Percentiles rank a stretch among this genome's conserved stretches.
phyloP scores from a whole-genome alignment of 306 rosid species.

The Castanospermum australe region DNA sequence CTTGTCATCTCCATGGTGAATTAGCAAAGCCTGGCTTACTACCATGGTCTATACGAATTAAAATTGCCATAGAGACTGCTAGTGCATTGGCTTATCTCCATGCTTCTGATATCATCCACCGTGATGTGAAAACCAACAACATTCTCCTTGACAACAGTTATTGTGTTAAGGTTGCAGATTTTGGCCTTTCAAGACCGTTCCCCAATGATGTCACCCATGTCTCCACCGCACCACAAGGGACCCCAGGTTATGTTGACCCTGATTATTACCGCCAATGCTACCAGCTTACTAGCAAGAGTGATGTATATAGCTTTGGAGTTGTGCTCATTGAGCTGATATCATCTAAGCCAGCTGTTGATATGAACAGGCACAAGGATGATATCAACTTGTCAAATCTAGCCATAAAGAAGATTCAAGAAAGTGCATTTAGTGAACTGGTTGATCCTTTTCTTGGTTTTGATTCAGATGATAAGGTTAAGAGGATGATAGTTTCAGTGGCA shows the following conservation, averaged over 20 bases:
- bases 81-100: constrained; percentile 60
- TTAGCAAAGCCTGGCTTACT: constrained; percentile 29
- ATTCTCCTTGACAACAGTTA: constrained; percentile 57
- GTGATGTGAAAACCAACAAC: constrained; percentile 73
- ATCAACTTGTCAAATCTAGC: constrained; percentile 62
- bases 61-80: constrained; percentile 69
- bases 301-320: constrained; percentile 69
- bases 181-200: constrained; percentile 63
- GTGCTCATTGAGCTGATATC: constrained; percentile 63
- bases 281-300: constrained; percentile 69
- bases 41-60: constrained; percentile 54
- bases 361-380: constrained; percentile 50
- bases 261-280: constrained; percentile 62
- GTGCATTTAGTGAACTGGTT: constrained; percentile 42
- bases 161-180: constrained; percentile 66
- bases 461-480: constrained; percentile 37
- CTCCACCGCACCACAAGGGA: constrained; percentile 74
- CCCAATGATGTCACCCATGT: constrained; percentile 58
- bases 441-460: constrained; percentile 52
- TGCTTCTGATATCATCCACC: constrained; percentile 59
- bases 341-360: constrained; percentile 67
- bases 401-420: constrained; percentile 43
- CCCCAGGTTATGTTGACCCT: constrained; percentile 74
- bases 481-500: constrained; percentile 53
- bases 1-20: constrained; percentile 64